Evolutionary conservation across 2,329 filamentous ascomycete species (phyloP), one percentile per base, ranked within the genome.

Genomic region (Pochonia chlamydosporia): DNA sequence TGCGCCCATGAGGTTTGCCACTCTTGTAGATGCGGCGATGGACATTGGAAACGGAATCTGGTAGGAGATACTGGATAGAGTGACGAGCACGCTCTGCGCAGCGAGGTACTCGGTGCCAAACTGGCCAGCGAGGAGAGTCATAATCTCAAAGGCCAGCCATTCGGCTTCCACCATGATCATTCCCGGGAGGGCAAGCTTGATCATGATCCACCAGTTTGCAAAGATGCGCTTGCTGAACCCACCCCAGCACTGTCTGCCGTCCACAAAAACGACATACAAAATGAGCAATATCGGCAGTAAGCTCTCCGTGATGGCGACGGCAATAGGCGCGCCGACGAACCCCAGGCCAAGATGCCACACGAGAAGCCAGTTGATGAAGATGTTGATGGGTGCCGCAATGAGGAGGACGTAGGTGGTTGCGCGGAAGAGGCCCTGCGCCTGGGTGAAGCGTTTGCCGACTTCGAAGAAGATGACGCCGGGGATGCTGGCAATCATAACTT

Each of bases 141-240:
- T 73, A 42, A 96, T 82, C 64, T 97, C 92, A 63, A 97, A 97
- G 6, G 91, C 90, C 10, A 96, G 77, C 69, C 88, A 95, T 64
- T 97, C 92, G 5, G 92, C 90, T 63, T 95, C 84, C 2, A 97
- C 86, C 91, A 96, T 96, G 54, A 96, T 72, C 63, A 97, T 82
- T 1, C 92, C 92, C 0, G 92, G 91, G 11, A 96, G 71, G 1
- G 92, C 89, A 31, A 97, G 83, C 41, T 82, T 81, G 57, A 97
- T 80, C 92, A 95, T 95, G 8, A 65, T 59, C 58, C 92, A 49
- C 88, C 88, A 93, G 60, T 92, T 92, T 43, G 72, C 70, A 43
- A 90, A 73, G 7, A 86, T 86, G 26, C 79, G 78, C 52, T 70
- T 74, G 41, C 82, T 86, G 63, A 95, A 85, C 11, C 89, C 89